Evolutionary conservation across 192 early-diverging fungal genomes (phyloP), one percentile per base, ranked within the genome.

Genomic region (Podila epigama): DNA sequence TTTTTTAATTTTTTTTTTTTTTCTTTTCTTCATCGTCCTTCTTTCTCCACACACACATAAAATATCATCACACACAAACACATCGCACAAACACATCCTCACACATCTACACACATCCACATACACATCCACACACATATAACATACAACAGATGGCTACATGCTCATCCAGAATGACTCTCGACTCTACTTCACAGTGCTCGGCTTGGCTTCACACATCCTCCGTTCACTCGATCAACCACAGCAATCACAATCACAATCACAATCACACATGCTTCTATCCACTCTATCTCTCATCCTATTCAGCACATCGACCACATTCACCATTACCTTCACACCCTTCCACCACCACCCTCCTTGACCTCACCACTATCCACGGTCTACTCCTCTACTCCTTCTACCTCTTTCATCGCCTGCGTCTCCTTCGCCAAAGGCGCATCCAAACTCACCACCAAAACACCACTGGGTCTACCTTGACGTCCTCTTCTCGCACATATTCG

Each of bases 351-450:
- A 27, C 64, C 36, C 40, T 60, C n/a, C 20, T 75, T 12, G 73
- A 77, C 48, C 10, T 68, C 9, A 68, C 61, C 22, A 68, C 73
- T 2, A 29, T 68, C 29, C 66, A 77, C 29, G 73, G 73, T 16
- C 42, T 77, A 2, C 5, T 67, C n/a, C 66, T 77, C 27, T 77
- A 77, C 51, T 68, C 73, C 2, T 18, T 77, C 6, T 77, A 77
- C 29, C 48, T 77, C 41, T 37, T 77, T 2, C 65, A 64, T 16
- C 66, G 66, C 4, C 51, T 77, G 2, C 54, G 66, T 5, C 57
- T 77, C 50, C 68, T 64, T 53, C 58, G 59, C 25, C 64, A 61
- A 66, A 25, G 53, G 28, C 51, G 61, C 27, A 50, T n/a, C 54
- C 11, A 32, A 37, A 28, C 9, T 34, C 20, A n/a, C n/a, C n/a